Evolutionary conservation across 441 rosid species (phyloP).

Genomic region (Rhodomyrtus psidioides): DNA sequence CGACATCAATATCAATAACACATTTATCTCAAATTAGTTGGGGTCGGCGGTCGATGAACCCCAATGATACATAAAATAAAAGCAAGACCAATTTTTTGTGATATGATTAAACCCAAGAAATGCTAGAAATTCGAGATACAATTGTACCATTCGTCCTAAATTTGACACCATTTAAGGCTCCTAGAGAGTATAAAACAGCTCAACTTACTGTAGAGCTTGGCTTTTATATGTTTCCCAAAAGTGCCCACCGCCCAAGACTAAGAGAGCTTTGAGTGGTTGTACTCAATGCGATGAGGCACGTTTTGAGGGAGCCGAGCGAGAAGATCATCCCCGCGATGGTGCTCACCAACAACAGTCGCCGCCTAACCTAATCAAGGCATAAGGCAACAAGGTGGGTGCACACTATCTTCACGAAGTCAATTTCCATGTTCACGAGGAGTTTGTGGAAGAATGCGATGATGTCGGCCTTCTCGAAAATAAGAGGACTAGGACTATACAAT

Average conservation of each 20-base stretch:
- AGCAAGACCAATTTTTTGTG: not conserved
- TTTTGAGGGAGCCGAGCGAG: conserved; percentile 28
- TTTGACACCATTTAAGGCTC: not conserved
- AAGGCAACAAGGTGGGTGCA: conserved; percentile 61
- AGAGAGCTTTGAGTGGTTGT: conserved; percentile 15
- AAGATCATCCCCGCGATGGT: conserved; percentile 51
- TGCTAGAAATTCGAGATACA: not conserved
- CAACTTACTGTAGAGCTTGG: not conserved
- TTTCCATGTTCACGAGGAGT: conserved; percentile 63
- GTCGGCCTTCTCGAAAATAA: conserved; percentile 58
- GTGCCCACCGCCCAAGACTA: conserved; percentile 62
- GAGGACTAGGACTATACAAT: conserved; percentile 36
- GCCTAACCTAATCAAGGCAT: conserved; percentile 47
- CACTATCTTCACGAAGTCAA: conserved; percentile 46
- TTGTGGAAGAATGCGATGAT: conserved; percentile 17
- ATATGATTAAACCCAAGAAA: not conserved
- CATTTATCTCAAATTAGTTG: no score
- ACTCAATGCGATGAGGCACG: conserved; percentile 33
- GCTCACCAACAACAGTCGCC: conserved; percentile 49
- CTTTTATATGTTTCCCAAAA: not conserved
- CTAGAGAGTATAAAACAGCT: not conserved
- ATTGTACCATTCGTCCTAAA: not conserved
- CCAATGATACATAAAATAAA: no score
- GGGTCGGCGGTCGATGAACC: no score
- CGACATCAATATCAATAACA: not conserved